Evolutionary conservation across 1,139 yeast species (phyloP), one percentile per base, ranked within the genome.

Genomic region (Sugiyamaella castrensis): DNA sequence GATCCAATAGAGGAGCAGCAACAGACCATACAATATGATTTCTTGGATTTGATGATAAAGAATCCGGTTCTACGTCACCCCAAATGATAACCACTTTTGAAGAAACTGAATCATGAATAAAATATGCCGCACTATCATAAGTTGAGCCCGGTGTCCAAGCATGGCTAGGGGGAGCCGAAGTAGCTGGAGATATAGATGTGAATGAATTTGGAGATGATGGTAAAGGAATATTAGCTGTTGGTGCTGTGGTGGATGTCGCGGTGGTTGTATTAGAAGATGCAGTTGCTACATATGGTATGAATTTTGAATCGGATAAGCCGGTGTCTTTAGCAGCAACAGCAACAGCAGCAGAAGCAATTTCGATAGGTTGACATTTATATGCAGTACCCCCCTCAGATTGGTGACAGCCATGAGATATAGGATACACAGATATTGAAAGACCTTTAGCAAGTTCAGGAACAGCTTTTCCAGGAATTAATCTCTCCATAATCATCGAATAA

Each of bases 1-100:
- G 44, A 0, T 70, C 59, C 0, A 84, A 68, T 36, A 72, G 60
- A 0, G 76, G 74, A 0, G 86, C 78, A 0, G 86, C 70, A 11
- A 64, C 58, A 3, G 63, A 50, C 96, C 96, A 88, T 2, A 87
- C 75, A 0, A 53, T 53, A 2, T 55, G 53, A 58, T 85, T 83
- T 10, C 70, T 69, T 16, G 71, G 61, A 5, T 69, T 57, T 1
- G 65, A 61, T 8, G 84, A 76, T 0, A 73, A 65, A 4, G 61
- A 36, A 63, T 87, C 95, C 39, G 87, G 77, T 63, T 87, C 95
- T 46, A 87, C 80, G 63, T 87, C 96, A 1, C 96, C 96, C 73
- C 87, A 87, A 4, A 84, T 67, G 13, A 86, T 64, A 5, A 87
- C 46, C 30, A 69, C 66, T n/a, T 70, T 57, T 11, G 65, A 57